A percentile compares a stretch with the other conserved stretches of the same genome.
phyloP scores from a whole-genome alignment of 495 filamentous ascomycete genomes.

The Penicillium bialowiezense region DNA sequence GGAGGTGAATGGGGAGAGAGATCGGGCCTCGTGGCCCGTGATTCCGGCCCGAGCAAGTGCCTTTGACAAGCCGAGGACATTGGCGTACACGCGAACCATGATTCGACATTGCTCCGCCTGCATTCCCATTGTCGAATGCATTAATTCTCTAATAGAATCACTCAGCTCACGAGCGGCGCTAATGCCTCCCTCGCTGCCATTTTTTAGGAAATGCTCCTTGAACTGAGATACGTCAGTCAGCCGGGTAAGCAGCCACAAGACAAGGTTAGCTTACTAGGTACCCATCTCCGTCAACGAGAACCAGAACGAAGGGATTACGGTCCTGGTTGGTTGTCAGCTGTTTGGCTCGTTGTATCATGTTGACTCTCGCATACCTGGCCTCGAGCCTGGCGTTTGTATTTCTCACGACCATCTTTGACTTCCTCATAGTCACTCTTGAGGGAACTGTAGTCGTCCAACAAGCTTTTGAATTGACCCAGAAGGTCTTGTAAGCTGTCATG shows the following conservation, averaged over 20 bases:
- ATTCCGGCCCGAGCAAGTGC: conserved; percentile 46
- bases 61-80: conserved; percentile 53
- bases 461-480: conserved; percentile 33
- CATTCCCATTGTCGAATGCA: conserved; percentile 41
- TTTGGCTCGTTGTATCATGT: not conserved
- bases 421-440: conserved; percentile 58
- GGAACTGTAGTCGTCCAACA: conserved; percentile 49
- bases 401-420: conserved; percentile 51
- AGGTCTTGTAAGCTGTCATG: conserved; percentile 37
- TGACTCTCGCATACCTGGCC: conserved; percentile 36
- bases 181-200: conserved; percentile 54
- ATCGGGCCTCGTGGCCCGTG: conserved; percentile 48
- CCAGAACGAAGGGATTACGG: conserved; percentile 58
- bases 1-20: conserved; percentile 52
- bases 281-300: conserved; percentile 61
- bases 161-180: conserved; percentile 53
- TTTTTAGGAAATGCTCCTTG: conserved; percentile 50
- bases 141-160: conserved; percentile 46
- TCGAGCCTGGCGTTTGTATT: conserved; percentile 51
- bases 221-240: conserved; percentile 33
- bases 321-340: conserved; percentile 27
- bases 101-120: conserved; percentile 53
- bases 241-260: too few species aligned
- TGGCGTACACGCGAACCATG: conserved; percentile 61
- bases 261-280: conserved; percentile 38